Evolutionary conservation across 495 filamentous ascomycete genomes (phyloP), one percentile per base, ranked within the genome.

Genomic region (Aspergillus mulundensis): DNA sequence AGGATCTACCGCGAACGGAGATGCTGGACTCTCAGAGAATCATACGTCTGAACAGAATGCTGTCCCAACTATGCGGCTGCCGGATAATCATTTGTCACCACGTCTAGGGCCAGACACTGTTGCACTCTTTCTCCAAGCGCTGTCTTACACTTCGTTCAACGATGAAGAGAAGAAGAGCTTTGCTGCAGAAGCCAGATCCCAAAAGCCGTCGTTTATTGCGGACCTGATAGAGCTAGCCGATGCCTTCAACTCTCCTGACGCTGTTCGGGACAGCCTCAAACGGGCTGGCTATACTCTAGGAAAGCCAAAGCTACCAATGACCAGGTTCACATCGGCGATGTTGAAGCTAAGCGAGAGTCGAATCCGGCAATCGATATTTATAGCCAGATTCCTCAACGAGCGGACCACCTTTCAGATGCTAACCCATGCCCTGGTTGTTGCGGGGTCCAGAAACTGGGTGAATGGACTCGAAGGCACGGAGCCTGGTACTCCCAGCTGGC

Each of bases 361-460:
- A 11, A 64, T 75, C 41, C 70, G 75, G 14, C 73, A 77, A 32
- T 66, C 61, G 12, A 68, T 73, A 1, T 66, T 71, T 16, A 69
- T 77, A 43, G 65, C 75, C 1, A 50, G 49, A 18, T 66, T 66
- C 36, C 44, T 77, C 5, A 30, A 64, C n/a, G 46, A 71, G 7
- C 28, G 56, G 8, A 36, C 46, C 18, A 52, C 72, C 23, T 56
- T 66, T 8, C 62, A 70, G 49, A 56, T 67, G 14, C 54, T 66
- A 36, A 68, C 71, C 1, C 75, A 77, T 56, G 77, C 85, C 25
- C 63, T 96, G 41, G 80, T 94, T 39, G 61, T 88, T 44, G 69
- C 78, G 41, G 90, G 89, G 10, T 89, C 87, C 6, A 72, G 66
- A 18, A 77, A 69, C 36, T 94, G 89, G 90, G 65, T 60, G 19